These are phyloP conservation scores for Scheffersomyces stambukii DNA, from an alignment of 1,139 yeast genomes.

Conservation along the genomic window DNA sequence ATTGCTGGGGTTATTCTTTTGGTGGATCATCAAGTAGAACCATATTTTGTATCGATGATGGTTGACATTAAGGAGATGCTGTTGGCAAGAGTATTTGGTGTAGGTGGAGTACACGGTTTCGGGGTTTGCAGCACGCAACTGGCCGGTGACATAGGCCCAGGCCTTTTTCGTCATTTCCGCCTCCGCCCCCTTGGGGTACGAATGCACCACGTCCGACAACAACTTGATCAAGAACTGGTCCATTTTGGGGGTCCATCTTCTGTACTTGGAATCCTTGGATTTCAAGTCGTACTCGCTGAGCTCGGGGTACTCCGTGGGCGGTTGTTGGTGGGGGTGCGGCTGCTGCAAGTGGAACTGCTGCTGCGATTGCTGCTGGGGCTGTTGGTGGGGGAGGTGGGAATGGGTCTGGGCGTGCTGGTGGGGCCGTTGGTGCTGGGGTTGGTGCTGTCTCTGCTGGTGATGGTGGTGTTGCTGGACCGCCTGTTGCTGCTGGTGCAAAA, in stretches of 20 bases:
- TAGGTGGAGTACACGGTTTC: constrained; percentile 41
- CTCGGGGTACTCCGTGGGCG: constrained; percentile 9
- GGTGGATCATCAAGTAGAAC: constrained; percentile 32
- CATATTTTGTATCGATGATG: constrained; percentile 37
- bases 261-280: constrained; percentile 35
- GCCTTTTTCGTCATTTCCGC: constrained; percentile 34
- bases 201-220: constrained; percentile 35
- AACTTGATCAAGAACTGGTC: constrained; percentile 33
- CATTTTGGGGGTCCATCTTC: constrained; percentile 41
- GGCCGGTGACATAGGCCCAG: constrained; percentile 39
- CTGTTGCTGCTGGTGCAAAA: constrained; percentile 8
- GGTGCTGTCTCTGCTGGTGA: constrained; percentile 14
- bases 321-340: constrained; percentile 3
- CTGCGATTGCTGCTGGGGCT: constrained; percentile 11
- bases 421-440: constrained; percentile 11
- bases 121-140: constrained; percentile 34
- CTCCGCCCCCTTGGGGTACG: constrained; percentile 28
- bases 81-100: constrained; percentile 40
- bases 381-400: constrained; percentile 12
- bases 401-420: constrained; percentile 8
- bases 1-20: constrained; percentile 16
- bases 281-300: constrained; percentile 30
- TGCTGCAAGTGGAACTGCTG: constrained; percentile 11
- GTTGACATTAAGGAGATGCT: constrained; percentile 34
- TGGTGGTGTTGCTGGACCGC: constrained; percentile 6